Conservation (phyloP, 2,329 filamentous ascomycete genomes). For the Fusarium sterilihyphosum region DNA sequence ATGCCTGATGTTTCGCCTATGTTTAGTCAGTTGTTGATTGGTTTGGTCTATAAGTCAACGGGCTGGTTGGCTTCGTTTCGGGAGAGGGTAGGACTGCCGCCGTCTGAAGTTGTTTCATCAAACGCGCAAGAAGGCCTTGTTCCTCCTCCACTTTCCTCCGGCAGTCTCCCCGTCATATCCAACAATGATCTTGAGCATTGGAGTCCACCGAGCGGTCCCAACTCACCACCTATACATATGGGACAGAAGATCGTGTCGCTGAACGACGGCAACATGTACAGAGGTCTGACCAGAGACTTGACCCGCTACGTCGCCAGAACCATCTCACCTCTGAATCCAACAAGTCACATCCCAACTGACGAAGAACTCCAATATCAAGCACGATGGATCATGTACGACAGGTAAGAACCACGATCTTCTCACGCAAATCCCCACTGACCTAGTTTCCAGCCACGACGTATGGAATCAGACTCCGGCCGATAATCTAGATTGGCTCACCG, state of each 20-base stretch:
- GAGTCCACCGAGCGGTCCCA: fast-evolving
- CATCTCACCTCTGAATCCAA: conserved; percentile 46
- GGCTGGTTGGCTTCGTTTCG: conserved; percentile 20
- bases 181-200: too few species aligned
- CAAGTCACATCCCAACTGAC: conserved; percentile 47
- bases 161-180: not conserved
- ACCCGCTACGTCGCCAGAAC: conserved; percentile 39
- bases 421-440: fast-evolving
- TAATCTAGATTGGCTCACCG: conserved; percentile 3
- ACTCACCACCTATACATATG: fast-evolving
- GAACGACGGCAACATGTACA: conserved; percentile 19
- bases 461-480: conserved; percentile 23
- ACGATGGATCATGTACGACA: conserved; percentile 45
- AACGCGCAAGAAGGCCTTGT: not conserved
- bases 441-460: not conserved
- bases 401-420: conserved; percentile 8
- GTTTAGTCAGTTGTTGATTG: conserved; percentile 16
- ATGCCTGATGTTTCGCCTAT: conserved; percentile 19
- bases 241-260: not conserved
- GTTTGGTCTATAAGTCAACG: conserved; percentile 4
- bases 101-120: not conserved
- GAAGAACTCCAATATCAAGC: conserved; percentile 49
- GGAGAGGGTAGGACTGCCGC: not conserved
- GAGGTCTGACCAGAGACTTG: conserved; percentile 24
- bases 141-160: not conserved